Evolutionary conservation across 1,284 basidiomycete genomes (phyloP).

Genomic region (Mycosarcoma maydis): DNA sequence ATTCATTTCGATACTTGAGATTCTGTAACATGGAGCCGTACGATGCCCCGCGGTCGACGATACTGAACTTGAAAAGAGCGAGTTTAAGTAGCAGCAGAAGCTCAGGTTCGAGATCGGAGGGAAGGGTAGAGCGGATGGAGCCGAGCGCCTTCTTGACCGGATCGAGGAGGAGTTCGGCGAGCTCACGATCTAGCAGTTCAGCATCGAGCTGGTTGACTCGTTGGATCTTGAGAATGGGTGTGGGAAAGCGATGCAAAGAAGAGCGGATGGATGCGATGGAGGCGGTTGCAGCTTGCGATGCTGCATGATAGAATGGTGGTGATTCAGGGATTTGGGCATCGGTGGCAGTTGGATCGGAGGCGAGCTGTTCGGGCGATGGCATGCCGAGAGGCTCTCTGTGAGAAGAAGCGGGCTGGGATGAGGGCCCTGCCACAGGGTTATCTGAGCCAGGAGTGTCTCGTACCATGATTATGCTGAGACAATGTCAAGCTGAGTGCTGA

Average conservation of each 20-base stretch:
- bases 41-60: constrained; percentile 82
- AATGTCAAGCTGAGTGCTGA: no score
- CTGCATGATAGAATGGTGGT: constrained; percentile 55
- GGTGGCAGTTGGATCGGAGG: constrained; percentile 24
- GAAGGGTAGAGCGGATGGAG: constrained; percentile 72
- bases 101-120: constrained; percentile 81
- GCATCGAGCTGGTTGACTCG: constrained; percentile 92
- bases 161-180: constrained; percentile 82
- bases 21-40: constrained; percentile 94
- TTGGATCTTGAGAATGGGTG: constrained; percentile 62
- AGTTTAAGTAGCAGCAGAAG: constrained; percentile 80
- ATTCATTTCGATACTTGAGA: constrained; percentile 71
- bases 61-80: constrained; percentile 81
- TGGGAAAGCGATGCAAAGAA: constrained; percentile 56
- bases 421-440: constrained; percentile 25
- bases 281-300: constrained; percentile 45
- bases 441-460: constrained; percentile 6
- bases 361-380: constrained; percentile 25
- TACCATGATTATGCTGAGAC: constrained; percentile 20
- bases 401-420: constrained; percentile 3
- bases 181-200: constrained; percentile 88
- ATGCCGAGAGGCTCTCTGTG: constrained; percentile 5
- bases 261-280: constrained; percentile 50
- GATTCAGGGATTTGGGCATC: constrained; percentile 33
- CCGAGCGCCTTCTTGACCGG: constrained; percentile 79